Evolutionary conservation across 2,329 filamentous ascomycete genomes (phyloP).

Genomic region (Macrophomina tecta): DNA sequence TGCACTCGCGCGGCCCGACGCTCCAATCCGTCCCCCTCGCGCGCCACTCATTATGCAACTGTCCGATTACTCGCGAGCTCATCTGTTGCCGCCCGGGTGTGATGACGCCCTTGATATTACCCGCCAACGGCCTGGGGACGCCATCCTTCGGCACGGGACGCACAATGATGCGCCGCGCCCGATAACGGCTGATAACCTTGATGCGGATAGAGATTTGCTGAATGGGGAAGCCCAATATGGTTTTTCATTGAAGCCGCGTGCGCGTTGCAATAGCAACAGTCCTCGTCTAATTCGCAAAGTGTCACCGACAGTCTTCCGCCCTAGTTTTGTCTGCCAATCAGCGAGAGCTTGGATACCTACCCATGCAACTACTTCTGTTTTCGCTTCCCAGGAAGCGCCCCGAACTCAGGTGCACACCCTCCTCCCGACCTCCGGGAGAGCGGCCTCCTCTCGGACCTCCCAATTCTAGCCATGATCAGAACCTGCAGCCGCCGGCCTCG

Average conservation of each 20-base stretch:
- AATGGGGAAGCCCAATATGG: slow-evolving; percentile 19
- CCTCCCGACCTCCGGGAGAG: slow-evolving; percentile 5
- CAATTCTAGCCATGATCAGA: slow-evolving; percentile 19
- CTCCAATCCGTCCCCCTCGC: slow-evolving; percentile 9
- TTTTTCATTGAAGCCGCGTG: not conserved
- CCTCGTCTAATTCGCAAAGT: slow-evolving; percentile 1
- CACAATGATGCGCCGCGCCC: not conserved
- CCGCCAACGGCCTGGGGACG: slow-evolving; percentile 8
- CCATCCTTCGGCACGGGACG: slow-evolving; percentile 12
- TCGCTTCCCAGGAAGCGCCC: slow-evolving; percentile 17
- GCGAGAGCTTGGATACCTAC: slow-evolving; percentile 6
- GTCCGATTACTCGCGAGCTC: slow-evolving; percentile 13
- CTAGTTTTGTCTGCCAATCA: not conserved
- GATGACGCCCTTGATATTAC: slow-evolving; percentile 24
- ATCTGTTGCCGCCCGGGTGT: slow-evolving; percentile 11
- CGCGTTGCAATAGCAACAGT: not conserved
- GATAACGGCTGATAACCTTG: slow-evolving; percentile 25
- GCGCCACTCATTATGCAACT: slow-evolving; percentile 21
- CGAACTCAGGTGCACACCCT: slow-evolving; percentile 4
- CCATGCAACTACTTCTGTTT: slow-evolving; percentile 21
- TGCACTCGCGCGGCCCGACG: slow-evolving; percentile 10
- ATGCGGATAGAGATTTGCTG: slow-evolving; percentile 1
- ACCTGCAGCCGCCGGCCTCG: slow-evolving; percentile 15
- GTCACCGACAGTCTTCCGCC: slow-evolving; percentile 21
- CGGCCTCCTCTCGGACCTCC: slow-evolving; percentile 3